Conservation (phyloP, 139 green algal genomes). For the Chlamydomonas schloesseri region DNA sequence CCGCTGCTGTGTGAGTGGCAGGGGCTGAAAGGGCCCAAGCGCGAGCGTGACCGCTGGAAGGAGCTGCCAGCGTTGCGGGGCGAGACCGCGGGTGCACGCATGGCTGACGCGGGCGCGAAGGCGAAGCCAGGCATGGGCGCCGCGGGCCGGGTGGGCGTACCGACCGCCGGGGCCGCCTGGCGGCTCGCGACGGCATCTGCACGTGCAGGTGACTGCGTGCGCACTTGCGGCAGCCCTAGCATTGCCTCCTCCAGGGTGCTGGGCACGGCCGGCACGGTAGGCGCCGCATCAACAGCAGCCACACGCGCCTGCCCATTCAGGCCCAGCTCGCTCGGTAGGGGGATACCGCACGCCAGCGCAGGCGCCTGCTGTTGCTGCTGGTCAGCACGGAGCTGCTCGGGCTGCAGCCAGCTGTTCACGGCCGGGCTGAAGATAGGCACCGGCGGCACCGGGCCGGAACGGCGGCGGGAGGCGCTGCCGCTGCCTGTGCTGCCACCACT, state of each 20-base stretch:
- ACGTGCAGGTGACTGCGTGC: slow-evolving; percentile 20
- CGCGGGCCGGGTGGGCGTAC: too few species aligned
- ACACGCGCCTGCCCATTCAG: too few species aligned
- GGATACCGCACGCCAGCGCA: too few species aligned
- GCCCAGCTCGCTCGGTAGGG: too few species aligned
- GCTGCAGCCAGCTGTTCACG: slow-evolving; percentile 14
- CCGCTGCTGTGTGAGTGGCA: neutral
- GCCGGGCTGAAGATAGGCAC: slow-evolving; percentile 31
- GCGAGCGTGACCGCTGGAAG: neutral
- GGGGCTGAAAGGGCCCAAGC: slow-evolving; percentile 28
- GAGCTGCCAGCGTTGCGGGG: neutral
- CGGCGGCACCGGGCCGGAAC: neutral
- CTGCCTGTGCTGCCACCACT: too few species aligned
- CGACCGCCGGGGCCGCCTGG: too few species aligned
- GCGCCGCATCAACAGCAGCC: too few species aligned
- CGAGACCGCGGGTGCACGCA: neutral
- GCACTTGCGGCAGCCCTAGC: neutral
- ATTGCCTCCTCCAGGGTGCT: neutral
- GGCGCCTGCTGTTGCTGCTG: neutral
- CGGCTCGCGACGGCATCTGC: too few species aligned
- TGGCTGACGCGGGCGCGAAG: neutral
- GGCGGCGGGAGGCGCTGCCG: neutral
- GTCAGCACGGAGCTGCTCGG: too few species aligned
- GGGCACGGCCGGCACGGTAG: neutral
- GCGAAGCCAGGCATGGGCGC: too few species aligned